Evolutionary conservation across 2,329 filamentous ascomycete species (phyloP).

Genomic region (Onygena corvina): DNA sequence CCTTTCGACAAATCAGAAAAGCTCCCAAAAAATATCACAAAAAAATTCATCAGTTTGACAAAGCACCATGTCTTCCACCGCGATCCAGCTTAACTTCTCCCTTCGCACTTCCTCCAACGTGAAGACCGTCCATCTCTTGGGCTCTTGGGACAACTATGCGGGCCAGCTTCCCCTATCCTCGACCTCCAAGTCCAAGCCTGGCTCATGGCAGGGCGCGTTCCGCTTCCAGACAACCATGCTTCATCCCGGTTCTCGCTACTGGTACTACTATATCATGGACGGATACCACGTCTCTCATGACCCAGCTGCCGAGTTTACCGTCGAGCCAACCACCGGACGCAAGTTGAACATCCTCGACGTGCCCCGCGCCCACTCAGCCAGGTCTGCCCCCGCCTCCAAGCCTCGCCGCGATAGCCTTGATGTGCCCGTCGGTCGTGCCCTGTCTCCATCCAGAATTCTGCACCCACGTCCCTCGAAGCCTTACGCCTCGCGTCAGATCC

Average conservation of each 20-base stretch:
- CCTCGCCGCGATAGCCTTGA: constrained; percentile 40
- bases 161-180: constrained; percentile 90
- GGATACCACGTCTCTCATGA: constrained; percentile 97
- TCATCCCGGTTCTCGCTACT: constrained; percentile 84
- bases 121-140: constrained; percentile 94
- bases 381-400: constrained; percentile 28
- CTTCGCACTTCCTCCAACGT: constrained; percentile 91
- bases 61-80: constrained; percentile 49
- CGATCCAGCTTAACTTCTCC: constrained; percentile 88
- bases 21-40: neutral
- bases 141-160: constrained; percentile 95
- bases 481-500: constrained; percentile 74
- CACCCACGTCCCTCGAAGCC: constrained; percentile 83
- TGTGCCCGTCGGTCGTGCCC: constrained; percentile 75
- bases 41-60: constrained; percentile 5
- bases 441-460: constrained; percentile 80
- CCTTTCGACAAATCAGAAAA: too few relatives aligned
- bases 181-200: constrained; percentile 71
- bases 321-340: constrained; percentile 92
- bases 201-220: constrained; percentile 92
- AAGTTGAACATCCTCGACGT: constrained; percentile 97
- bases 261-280: constrained; percentile 99
- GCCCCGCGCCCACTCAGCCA: constrained; percentile 46
- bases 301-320: constrained; percentile 74
- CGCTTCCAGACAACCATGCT: constrained; percentile 81